phyloP scores from a whole-genome alignment of 2,329 filamentous ascomycete genomes.

The Mycogone perniciosa region DNA sequence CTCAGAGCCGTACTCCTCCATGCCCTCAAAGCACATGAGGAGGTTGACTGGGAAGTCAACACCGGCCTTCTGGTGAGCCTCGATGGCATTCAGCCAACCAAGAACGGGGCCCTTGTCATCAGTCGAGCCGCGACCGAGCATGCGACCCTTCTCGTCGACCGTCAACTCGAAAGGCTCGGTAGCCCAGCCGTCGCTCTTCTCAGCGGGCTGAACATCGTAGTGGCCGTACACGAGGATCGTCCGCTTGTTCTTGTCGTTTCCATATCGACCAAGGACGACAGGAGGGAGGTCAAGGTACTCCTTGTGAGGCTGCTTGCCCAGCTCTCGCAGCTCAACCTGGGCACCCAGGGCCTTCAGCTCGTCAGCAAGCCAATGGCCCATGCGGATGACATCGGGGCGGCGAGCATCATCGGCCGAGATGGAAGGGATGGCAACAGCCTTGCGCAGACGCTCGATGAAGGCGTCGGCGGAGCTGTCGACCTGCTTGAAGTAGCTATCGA shows the following conservation, averaged over 20 bases:
- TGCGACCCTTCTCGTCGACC: slow-evolving; percentile 83
- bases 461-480: slow-evolving; percentile 71
- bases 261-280: slow-evolving; percentile 86
- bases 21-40: slow-evolving; percentile 98
- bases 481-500: slow-evolving; percentile 90
- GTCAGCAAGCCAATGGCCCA: slow-evolving; percentile 83
- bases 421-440: slow-evolving; percentile 94
- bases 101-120: slow-evolving; percentile 98
- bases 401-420: slow-evolving; percentile 87
- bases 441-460: slow-evolving; percentile 84
- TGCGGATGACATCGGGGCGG: slow-evolving; percentile 87
- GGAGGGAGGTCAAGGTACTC: slow-evolving; percentile 88
- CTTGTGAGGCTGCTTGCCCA: slow-evolving; percentile 88
- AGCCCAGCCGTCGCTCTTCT: slow-evolving; percentile 89
- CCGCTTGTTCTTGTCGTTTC: slow-evolving; percentile 84
- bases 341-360: slow-evolving; percentile 83
- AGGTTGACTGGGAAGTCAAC: slow-evolving; percentile 96
- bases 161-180: slow-evolving; percentile 89
- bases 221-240: slow-evolving; percentile 97
- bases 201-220: slow-evolving; percentile 95
- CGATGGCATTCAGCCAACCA: slow-evolving; percentile 96
- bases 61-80: slow-evolving; percentile 92
- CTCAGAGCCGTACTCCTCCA: slow-evolving; percentile 98
- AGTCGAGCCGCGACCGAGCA: slow-evolving; percentile 92
- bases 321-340: slow-evolving; percentile 74